phyloP scores from a whole-genome alignment of 495 filamentous ascomycete species.

The Usnea hakonensis region DNA sequence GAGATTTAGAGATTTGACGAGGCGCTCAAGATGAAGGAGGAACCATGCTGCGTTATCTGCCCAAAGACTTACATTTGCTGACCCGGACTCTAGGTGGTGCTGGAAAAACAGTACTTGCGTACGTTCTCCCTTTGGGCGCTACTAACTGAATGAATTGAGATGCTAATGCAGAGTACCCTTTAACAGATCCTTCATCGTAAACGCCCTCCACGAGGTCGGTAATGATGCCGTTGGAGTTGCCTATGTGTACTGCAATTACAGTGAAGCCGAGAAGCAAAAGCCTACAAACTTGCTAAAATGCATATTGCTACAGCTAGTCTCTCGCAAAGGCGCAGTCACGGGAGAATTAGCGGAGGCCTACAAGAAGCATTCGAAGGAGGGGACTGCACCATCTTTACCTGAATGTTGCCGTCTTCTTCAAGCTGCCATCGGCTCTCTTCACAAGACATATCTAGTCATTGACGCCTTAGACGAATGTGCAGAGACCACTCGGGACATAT shows the following conservation, averaged over 20 bases:
- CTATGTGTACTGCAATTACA: conserved; percentile 33
- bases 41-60: neutral
- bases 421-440: conserved; percentile 18
- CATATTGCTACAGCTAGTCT: conserved; percentile 29
- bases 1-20: neutral
- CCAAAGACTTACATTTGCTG: neutral
- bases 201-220: conserved; percentile 26
- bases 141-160: neutral
- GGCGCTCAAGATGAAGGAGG: neutral
- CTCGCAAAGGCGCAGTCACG: neutral
- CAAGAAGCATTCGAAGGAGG: conserved; percentile 1
- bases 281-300: conserved; percentile 20
- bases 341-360: neutral
- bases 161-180: neutral
- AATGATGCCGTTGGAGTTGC: conserved; percentile 19
- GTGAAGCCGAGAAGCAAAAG: conserved; percentile 27
- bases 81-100: neutral
- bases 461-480: conserved; percentile 37
- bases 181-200: conserved; percentile 29
- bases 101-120: conserved; percentile 14
- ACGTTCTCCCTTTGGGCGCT: neutral
- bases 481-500: conserved; percentile 12
- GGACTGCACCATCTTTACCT: conserved; percentile 28
- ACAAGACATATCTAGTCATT: conserved; percentile 34
- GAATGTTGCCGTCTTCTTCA: conserved; percentile 29